phyloP scores from a whole-genome alignment of 352 stramenopile genomes.

The Phytophthora brassicae region DNA sequence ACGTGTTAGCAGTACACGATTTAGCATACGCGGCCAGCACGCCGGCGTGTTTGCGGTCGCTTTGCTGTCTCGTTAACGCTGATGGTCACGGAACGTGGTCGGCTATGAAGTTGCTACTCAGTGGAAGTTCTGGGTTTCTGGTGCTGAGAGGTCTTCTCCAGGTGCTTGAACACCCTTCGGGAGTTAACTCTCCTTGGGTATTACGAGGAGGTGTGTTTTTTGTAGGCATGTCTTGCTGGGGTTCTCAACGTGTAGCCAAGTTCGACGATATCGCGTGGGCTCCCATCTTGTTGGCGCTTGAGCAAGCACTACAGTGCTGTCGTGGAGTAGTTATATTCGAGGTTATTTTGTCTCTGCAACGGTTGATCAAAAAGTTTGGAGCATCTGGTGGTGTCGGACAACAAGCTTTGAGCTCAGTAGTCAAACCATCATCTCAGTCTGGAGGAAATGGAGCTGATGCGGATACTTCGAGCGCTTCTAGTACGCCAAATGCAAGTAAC shows the following conservation, averaged over 20 bases:
- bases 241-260: conserved; percentile 71
- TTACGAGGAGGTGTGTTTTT: conserved; percentile 85
- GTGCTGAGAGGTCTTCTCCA: conserved; percentile 69
- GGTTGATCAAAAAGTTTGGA: conserved; percentile 88
- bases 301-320: conserved; percentile 60
- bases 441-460: conserved; percentile 6
- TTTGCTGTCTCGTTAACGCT: conserved; percentile 85
- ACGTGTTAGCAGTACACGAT: conserved; percentile 63
- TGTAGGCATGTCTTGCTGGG: conserved; percentile 88
- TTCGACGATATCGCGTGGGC: conserved; percentile 79
- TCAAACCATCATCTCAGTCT: conserved; percentile 1
- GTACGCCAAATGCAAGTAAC: background rate
- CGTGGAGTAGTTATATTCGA: conserved; percentile 86
- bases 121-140: conserved; percentile 61
- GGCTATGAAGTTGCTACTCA: conserved; percentile 80
- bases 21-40: conserved; percentile 64
- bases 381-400: conserved; percentile 8
- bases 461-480: background rate
- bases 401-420: conserved; percentile 3
- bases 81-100: conserved; percentile 83
- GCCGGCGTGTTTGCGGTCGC: conserved; percentile 61
- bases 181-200: conserved; percentile 64
- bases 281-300: conserved; percentile 68
- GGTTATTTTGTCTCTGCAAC: conserved; percentile 84
- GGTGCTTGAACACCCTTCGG: conserved; percentile 66